A percentile compares a stretch with the other conserved stretches of the same genome.
phyloP scores from a whole-genome alignment of 1,284 basidiomycete genomes.

The Boletus smithii region DNA sequence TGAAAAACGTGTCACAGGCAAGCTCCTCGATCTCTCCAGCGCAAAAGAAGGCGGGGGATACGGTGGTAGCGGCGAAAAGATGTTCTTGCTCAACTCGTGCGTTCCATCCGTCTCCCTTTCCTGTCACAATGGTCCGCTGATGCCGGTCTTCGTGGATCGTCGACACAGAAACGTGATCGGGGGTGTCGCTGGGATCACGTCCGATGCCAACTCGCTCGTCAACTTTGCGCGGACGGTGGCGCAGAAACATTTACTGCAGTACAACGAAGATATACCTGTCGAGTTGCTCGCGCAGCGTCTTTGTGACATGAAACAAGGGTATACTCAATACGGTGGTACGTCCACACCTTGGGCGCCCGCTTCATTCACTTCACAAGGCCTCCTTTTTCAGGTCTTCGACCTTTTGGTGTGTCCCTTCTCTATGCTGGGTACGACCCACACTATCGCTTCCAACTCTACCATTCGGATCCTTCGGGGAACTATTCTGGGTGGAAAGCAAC shows the following conservation, averaged over 20 bases:
- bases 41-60: conserved; percentile 81
- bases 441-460: conserved; percentile 96
- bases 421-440: conserved; percentile 97
- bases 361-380: not conserved
- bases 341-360: conserved; percentile 4
- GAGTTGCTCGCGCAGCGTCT: conserved; percentile 92
- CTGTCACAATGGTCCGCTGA: not conserved
- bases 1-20: conserved; percentile 99
- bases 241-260: conserved; percentile 83
- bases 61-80: conserved; percentile 95
- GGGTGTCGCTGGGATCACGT: conserved; percentile 93
- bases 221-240: conserved; percentile 92
- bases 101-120: conserved; percentile 30
- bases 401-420: conserved; percentile 95
- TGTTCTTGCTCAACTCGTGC: conserved; percentile 88
- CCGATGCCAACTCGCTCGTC: conserved; percentile 96
- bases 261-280: conserved; percentile 98
- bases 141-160: not conserved
- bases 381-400: conserved; percentile 72
- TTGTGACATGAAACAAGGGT: conserved; percentile 98
- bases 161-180: conserved; percentile 83
- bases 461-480: conserved; percentile 97
- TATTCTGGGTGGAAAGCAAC: conserved; percentile 99
- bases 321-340: conserved; percentile 94
- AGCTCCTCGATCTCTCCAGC: conserved; percentile 86